A percentile compares a stretch with the other conserved stretches of the same genome.
Conservation (phyloP, 768 basidiomycete genomes). For the Chalciporus piperatus region DNA sequence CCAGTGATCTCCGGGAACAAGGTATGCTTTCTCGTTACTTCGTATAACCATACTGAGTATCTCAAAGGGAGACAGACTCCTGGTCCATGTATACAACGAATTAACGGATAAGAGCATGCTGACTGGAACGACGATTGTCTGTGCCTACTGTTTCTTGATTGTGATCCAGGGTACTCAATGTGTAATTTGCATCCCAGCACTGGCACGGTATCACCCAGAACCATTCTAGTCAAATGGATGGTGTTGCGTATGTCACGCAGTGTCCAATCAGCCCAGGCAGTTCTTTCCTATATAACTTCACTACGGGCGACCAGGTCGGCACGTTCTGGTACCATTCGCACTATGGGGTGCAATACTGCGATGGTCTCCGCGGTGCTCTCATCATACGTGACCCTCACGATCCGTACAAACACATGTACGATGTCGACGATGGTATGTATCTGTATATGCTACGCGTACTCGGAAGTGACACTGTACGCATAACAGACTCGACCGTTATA, state of each 20-base stretch:
- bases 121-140: conserved; percentile 22
- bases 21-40: conserved; percentile 9
- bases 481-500: conserved; percentile 24
- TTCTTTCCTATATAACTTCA: conserved; percentile 39
- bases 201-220: conserved; percentile 29
- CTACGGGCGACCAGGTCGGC: conserved; percentile 30
- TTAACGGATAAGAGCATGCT: conserved; percentile 20
- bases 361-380: conserved; percentile 46
- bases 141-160: background rate
- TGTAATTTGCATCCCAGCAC: conserved; percentile 15
- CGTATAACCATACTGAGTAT: background rate
- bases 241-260: conserved; percentile 38
- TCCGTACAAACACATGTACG: conserved; percentile 15
- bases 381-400: conserved; percentile 40
- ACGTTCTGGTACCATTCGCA: conserved; percentile 38
- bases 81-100: conserved; percentile 16
- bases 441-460: background rate
- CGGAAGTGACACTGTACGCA: background rate
- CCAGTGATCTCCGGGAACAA: conserved; percentile 40
- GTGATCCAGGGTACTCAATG: background rate
- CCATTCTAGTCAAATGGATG: conserved; percentile 27
- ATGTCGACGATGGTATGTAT: conserved; percentile 21
- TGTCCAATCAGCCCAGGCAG: conserved; percentile 36
- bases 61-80: conserved; percentile 18
- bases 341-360: conserved; percentile 24